phyloP scores from a whole-genome alignment of 1,139 yeast species.

The Scheffersomyces illinoinensis region DNA sequence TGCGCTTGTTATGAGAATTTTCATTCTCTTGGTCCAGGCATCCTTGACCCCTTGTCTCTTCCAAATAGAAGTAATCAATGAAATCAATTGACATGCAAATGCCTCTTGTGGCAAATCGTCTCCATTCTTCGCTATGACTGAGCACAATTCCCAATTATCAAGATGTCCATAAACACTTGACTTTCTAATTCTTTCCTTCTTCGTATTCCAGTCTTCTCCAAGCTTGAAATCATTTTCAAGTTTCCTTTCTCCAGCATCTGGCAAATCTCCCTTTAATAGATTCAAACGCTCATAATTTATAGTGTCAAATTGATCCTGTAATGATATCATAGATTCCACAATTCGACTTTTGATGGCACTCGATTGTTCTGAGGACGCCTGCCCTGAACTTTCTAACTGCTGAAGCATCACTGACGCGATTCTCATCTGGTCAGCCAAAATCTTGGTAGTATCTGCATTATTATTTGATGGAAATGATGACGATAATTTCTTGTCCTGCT shows the following conservation, averaged over 20 bases:
- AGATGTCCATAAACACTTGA: slow-evolving; percentile 81
- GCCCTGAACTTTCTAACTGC: slow-evolving; percentile 77
- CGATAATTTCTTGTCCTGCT: neutral
- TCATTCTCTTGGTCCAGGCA: slow-evolving; percentile 93
- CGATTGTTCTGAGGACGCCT: slow-evolving; percentile 70
- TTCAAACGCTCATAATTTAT: slow-evolving; percentile 51
- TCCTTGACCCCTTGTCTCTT: slow-evolving; percentile 53
- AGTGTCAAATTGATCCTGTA: slow-evolving; percentile 66
- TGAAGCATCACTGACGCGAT: slow-evolving; percentile 94
- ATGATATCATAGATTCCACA: slow-evolving; percentile 82
- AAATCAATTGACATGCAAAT: slow-evolving; percentile 91
- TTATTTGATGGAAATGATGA: neutral
- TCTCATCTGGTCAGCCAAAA: slow-evolving; percentile 87
- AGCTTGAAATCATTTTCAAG: slow-evolving; percentile 87
- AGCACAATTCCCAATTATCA: slow-evolving; percentile 90
- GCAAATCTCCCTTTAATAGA: slow-evolving; percentile 17
- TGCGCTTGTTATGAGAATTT: slow-evolving; percentile 86
- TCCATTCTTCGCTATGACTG: slow-evolving; percentile 95
- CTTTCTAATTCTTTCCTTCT: slow-evolving; percentile 74
- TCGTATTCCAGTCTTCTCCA: slow-evolving; percentile 91
- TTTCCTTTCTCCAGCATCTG: slow-evolving; percentile 83
- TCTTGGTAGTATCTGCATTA: slow-evolving; percentile 34
- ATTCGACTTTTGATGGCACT: slow-evolving; percentile 73
- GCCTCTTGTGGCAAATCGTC: slow-evolving; percentile 96
- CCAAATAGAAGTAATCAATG: slow-evolving; percentile 87